phyloP scores from a whole-genome alignment of 345 rosid species.

The Triadica sebifera region DNA sequence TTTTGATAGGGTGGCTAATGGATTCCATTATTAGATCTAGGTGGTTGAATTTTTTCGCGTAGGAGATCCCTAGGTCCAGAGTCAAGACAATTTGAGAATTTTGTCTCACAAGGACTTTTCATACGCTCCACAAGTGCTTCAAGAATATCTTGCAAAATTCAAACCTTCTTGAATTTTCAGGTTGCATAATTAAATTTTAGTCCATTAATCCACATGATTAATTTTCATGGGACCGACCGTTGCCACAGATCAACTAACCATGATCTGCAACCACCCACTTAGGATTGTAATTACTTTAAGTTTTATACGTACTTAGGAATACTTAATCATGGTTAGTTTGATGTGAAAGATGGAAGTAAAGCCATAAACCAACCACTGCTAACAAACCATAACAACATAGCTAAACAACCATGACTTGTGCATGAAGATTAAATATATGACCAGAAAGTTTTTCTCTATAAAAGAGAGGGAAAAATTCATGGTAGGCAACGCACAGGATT shows the following conservation, averaged over 20 bases:
- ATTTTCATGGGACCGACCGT: constrained; percentile 23
- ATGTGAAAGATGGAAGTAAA: background rate
- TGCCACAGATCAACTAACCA: constrained; percentile 48
- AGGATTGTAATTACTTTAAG: background rate
- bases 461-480: too few species aligned
- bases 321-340: background rate
- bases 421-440: background rate
- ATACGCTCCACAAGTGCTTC: constrained; percentile 16
- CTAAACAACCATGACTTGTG: constrained; percentile 10
- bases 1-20: constrained; percentile 17
- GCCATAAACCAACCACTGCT: background rate
- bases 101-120: constrained; percentile 4
- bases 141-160: constrained; percentile 11
- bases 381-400: constrained; percentile 4
- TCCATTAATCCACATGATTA: too few species aligned
- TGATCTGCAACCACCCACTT: constrained; percentile 26
- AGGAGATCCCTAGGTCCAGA: constrained; percentile 21
- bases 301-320: background rate
- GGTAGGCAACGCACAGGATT: background rate
- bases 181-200: too few species aligned
- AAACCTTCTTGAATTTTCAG: constrained; percentile 28
- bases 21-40: constrained; percentile 5
- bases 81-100: constrained; percentile 11
- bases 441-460: too few species aligned
- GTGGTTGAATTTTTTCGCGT: constrained; percentile 8